phyloP scores from a whole-genome alignment of 139 green algal genomes.

The Micractinium conductrix region DNA sequence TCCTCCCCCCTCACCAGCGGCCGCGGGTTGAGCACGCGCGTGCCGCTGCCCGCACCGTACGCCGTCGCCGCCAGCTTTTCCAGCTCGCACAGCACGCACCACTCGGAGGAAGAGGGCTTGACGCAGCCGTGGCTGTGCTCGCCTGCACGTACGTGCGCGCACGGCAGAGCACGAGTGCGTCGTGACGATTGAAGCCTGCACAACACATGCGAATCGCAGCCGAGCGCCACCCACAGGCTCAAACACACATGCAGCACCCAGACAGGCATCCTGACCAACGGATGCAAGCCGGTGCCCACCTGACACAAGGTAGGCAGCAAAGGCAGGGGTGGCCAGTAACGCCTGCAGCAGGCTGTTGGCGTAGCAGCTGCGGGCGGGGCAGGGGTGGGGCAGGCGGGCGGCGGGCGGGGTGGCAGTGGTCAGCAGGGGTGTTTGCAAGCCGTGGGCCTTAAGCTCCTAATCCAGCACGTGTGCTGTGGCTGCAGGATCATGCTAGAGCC shows the following conservation, averaged over 20 bases:
- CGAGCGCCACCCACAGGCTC: too few relatives aligned
- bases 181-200: too few relatives aligned
- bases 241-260: background rate
- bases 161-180: background rate
- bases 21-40: slow-evolving; percentile 22
- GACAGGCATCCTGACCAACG: background rate
- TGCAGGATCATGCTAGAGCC: too few relatives aligned
- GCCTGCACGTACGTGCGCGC: background rate
- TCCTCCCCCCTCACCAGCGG: slow-evolving; percentile 31
- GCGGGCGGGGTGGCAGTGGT: background rate
- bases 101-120: slow-evolving; percentile 21
- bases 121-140: slow-evolving; percentile 43
- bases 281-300: too few relatives aligned
- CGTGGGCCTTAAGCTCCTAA: too few relatives aligned
- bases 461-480: too few relatives aligned
- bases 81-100: slow-evolving; percentile 50
- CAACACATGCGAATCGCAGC: too few relatives aligned
- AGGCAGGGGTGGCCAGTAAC: slow-evolving; percentile 63
- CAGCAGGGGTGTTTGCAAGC: too few relatives aligned
- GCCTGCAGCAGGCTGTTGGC: slow-evolving; percentile 65
- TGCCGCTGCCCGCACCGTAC: background rate
- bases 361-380: slow-evolving; percentile 15
- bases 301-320: slow-evolving; percentile 48
- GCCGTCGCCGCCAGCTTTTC: slow-evolving; percentile 36
- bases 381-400: background rate